These are phyloP conservation scores for Seiridium unicorne DNA, from an alignment of 2,329 filamentous ascomycete species.

Conservation along the genomic window DNA sequence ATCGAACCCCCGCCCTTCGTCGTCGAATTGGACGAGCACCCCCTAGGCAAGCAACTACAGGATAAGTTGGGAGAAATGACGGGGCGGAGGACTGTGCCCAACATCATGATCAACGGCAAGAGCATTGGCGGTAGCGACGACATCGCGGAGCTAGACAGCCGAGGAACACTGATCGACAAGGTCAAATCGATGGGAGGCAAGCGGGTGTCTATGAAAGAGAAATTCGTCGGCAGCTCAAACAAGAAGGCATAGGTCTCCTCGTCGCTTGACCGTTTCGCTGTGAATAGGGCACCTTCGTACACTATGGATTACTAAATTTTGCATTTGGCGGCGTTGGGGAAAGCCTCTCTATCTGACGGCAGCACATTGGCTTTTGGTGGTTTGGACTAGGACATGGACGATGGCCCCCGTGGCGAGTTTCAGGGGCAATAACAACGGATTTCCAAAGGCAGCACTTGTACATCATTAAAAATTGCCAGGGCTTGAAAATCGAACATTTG, in stretches of 20 bases:
- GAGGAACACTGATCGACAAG: conserved; percentile 67
- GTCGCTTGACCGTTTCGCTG: not conserved
- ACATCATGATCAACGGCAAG: conserved; percentile 82
- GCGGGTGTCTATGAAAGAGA: conserved; percentile 52
- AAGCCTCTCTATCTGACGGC: not conserved
- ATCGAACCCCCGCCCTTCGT: conserved; percentile 83
- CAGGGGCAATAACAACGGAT: not conserved
- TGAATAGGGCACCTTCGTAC: not conserved
- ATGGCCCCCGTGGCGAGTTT: too few relatives aligned
- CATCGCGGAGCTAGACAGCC: conserved; percentile 67
- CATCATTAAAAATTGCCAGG: not conserved
- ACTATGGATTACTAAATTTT: not conserved
- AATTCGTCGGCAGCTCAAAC: conserved; percentile 23
- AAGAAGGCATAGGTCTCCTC: conserved; percentile 1
- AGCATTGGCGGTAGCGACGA: conserved; percentile 92
- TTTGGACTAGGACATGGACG: not conserved
- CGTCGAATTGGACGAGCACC: conserved; percentile 85
- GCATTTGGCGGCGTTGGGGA: conserved; percentile 1
- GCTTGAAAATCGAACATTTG: too few relatives aligned
- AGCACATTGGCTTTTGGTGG: not conserved
- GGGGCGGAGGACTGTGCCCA: conserved; percentile 83
- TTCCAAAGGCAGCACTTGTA: not conserved
- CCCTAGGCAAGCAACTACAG: conserved; percentile 72
- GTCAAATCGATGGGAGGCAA: conserved; percentile 74
- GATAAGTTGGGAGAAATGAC: conserved; percentile 69